Evolutionary conservation across 2,329 filamentous ascomycete species (phyloP).

Genomic region (Thermothelomyces thermophilus): DNA sequence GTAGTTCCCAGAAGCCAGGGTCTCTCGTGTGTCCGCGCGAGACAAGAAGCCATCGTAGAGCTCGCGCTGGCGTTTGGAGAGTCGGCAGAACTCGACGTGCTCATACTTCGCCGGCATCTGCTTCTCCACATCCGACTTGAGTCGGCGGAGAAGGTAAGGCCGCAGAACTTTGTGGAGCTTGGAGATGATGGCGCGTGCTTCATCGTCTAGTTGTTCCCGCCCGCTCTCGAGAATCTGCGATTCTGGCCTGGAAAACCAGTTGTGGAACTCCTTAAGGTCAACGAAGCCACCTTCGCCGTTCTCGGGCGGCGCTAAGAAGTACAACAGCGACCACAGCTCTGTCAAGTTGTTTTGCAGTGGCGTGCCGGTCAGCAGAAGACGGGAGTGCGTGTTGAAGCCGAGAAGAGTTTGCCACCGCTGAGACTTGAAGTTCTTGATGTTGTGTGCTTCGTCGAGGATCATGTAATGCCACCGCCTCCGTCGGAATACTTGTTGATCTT

Average conservation of each 20-base stretch:
- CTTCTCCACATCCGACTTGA: conserved; percentile 97
- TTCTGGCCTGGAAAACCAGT: conserved; percentile 92
- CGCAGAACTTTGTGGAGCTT: conserved; percentile 92
- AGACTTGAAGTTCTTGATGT: conserved; percentile 99
- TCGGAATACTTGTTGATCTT: conserved; percentile 91
- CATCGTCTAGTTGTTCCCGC: conserved; percentile 86
- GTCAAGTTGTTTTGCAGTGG: conserved; percentile 95
- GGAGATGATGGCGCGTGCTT: conserved; percentile 82
- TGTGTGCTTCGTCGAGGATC: conserved; percentile 96
- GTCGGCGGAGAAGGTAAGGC: conserved; percentile 79
- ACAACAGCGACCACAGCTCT: conserved; percentile 92
- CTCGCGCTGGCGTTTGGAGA: conserved; percentile 92
- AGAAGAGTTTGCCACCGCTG: conserved; percentile 94
- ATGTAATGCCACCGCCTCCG: conserved; percentile 94
- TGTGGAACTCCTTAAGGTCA: conserved; percentile 89
- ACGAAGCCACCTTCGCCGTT: conserved; percentile 85
- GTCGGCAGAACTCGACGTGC: conserved; percentile 88
- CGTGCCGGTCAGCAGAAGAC: conserved; percentile 85
- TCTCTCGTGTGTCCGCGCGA: conserved; percentile 80
- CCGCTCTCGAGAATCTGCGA: conserved; percentile 95
- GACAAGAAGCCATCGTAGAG: conserved; percentile 95
- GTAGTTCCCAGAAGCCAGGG: conserved; percentile 87
- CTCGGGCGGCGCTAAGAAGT: conserved; percentile 91
- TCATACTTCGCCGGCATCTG: conserved; percentile 99
- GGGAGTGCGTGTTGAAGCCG: conserved; percentile 83